Base-by-base conservation (phyloP, 2,329 filamentous ascomycete genomes). In the Colletotrichum sp. region DNA sequence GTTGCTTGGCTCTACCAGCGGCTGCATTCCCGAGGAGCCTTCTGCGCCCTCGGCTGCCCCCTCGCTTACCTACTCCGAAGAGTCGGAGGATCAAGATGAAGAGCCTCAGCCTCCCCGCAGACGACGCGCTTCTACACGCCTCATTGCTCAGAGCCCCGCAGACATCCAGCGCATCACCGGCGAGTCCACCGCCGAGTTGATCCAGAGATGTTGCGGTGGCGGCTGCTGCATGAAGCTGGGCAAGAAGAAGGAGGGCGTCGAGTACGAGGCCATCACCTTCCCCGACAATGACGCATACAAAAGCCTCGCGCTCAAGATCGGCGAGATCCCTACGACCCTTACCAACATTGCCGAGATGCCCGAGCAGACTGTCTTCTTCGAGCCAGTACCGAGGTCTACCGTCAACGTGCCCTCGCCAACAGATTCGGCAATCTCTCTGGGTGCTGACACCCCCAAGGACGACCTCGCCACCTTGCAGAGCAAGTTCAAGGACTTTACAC, bases 261-360 rank as follows among this genome's bases (percentile, higher is more conserved):
- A 89, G 55, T 91, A 89, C 74, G 91, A 93, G 80, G 82, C 81
- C 8, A 83, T 93, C 25, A 80, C 86, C 18, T 81, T 91, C 4
- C 96, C 96, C 2, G 92, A 97, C 83, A 98, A 98, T 80, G 90
- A 93, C 75, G 97, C 97, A 18, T 99, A 94, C 86, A 90, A 91
- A 71, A 95, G 93, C 76, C 89, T 99, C 65, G 89, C 93, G 68
- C 89, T 98, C 79, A 94, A 93, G 80, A 89, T 98, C 76, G 92
- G 92, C 73, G 90, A 93, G 36, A 91, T 98, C 69, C 94, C 93
- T 8, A 95, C 92, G 66, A 88, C 90, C 22, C 88, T 98, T 76
- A 95, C 93, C 55, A 93, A 92, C 79, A 86, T 96, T 28, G 88
- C 91, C 70, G 92, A 94, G 9, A 83, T 98, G 65, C 96, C 96